Percentiles rank a stretch among this genome's conserved stretches.
phyloP scores from a whole-genome alignment of 306 rosid species.

The Ochetophila trinervis region DNA sequence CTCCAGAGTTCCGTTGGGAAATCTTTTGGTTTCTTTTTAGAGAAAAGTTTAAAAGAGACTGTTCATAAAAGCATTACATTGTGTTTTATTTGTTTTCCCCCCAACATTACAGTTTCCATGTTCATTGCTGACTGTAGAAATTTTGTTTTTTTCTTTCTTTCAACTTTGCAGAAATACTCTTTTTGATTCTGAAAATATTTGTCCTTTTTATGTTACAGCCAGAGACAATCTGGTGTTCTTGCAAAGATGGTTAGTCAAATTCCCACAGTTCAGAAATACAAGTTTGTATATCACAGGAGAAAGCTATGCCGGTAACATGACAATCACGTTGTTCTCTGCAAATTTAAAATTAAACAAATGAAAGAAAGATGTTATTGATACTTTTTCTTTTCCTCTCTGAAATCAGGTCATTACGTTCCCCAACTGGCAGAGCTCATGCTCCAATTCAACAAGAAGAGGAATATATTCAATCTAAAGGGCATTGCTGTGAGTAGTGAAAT shows the following conservation, averaged over 20 bases:
- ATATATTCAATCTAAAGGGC: slow-evolving; percentile 49
- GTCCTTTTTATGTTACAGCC: slow-evolving; percentile 36
- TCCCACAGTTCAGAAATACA: slow-evolving; percentile 47
- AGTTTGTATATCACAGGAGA: slow-evolving; percentile 51
- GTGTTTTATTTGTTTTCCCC: neutral
- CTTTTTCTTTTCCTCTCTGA: neutral
- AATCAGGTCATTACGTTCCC: slow-evolving; percentile 51
- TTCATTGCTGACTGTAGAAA: slow-evolving; percentile 29
- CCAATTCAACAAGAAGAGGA: slow-evolving; percentile 29
- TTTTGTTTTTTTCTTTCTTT: slow-evolving; percentile 23
- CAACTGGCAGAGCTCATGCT: slow-evolving; percentile 59
- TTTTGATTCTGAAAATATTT: slow-evolving; percentile 25
- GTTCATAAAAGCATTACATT: slow-evolving; percentile 28
- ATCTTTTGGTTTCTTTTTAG: slow-evolving; percentile 28
- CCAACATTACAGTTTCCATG: slow-evolving; percentile 44
- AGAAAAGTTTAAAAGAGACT: slow-evolving; percentile 26
- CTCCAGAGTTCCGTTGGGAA: slow-evolving; percentile 23
- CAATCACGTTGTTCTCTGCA: neutral
- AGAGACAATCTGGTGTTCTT: slow-evolving; percentile 52
- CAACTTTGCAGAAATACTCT: slow-evolving; percentile 19
- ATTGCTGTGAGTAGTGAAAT: slow-evolving; percentile 43
- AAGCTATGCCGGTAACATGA: slow-evolving; percentile 44
- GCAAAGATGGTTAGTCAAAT: slow-evolving; percentile 46
- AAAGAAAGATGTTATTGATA: neutral
- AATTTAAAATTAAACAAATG: neutral